These are phyloP conservation scores for Neurospora pannonica DNA, from an alignment of 495 filamentous ascomycete genomes.

Conservation along the genomic window DNA sequence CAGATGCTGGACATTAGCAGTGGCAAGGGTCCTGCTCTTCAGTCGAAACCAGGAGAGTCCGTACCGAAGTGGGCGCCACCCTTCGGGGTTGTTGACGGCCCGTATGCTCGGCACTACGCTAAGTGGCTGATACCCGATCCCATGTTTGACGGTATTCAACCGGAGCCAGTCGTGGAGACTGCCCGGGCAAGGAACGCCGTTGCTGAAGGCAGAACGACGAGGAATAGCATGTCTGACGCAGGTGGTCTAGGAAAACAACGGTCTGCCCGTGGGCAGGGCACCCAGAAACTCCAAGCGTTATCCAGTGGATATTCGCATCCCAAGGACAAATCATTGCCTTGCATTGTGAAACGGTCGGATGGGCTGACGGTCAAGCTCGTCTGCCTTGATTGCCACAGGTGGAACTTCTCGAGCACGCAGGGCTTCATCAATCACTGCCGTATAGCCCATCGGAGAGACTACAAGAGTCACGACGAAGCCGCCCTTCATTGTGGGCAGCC, in stretches of 20 bases:
- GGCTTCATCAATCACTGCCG: slow-evolving; percentile 98
- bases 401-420: slow-evolving; percentile 89
- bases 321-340: slow-evolving; percentile 54
- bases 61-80: slow-evolving; percentile 62
- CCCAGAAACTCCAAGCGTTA: slow-evolving; percentile 59
- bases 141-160: slow-evolving; percentile 63
- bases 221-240: slow-evolving; percentile 57
- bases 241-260: slow-evolving; percentile 49
- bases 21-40: slow-evolving; percentile 60
- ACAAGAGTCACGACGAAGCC: slow-evolving; percentile 88
- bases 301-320: slow-evolving; percentile 60
- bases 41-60: slow-evolving; percentile 44
- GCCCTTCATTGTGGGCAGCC: slow-evolving; percentile 80
- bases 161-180: slow-evolving; percentile 27
- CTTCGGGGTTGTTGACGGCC: slow-evolving; percentile 83
- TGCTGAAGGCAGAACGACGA: slow-evolving; percentile 62
- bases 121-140: slow-evolving; percentile 88
- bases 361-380: slow-evolving; percentile 63
- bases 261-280: slow-evolving; percentile 46
- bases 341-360: slow-evolving; percentile 42
- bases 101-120: slow-evolving; percentile 88
- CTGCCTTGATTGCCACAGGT: slow-evolving; percentile 78
- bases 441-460: slow-evolving; percentile 84
- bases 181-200: slow-evolving; percentile 28
- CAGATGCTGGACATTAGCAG: slow-evolving; percentile 56